Conservation (phyloP, 176 grass and related monocot genomes). For the Hsuehochloa calcarea region DNA sequence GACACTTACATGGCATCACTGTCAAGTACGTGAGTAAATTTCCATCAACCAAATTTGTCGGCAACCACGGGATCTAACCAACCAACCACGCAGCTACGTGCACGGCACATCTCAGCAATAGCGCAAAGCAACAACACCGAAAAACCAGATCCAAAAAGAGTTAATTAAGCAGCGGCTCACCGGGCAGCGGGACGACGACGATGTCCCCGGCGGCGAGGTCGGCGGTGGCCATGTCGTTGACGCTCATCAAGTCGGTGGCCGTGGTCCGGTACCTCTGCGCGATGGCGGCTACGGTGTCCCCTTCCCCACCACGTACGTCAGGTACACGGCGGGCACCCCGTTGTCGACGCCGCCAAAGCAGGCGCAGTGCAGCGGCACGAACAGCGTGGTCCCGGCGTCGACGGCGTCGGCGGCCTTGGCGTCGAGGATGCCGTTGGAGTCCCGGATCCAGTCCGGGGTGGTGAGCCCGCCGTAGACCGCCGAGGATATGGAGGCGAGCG, state of each 20-base stretch:
- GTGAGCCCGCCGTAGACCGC: constrained; percentile 70
- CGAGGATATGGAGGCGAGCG: constrained; percentile 53
- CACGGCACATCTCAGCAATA: background rate
- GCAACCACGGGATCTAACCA: background rate
- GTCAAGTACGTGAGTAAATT: constrained; percentile 1
- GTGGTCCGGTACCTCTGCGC: constrained; percentile 58
- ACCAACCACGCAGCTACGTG: constrained; percentile 11
- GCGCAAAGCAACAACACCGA: constrained; percentile 1
- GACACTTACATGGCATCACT: background rate
- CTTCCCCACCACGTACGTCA: constrained; percentile 59
- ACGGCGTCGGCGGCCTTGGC: constrained; percentile 21
- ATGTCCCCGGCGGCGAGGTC: constrained; percentile 68
- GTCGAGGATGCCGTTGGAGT: constrained; percentile 51
- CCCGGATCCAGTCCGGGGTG: constrained; percentile 70
- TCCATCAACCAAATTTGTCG: constrained; percentile 26
- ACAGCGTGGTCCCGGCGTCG: constrained; percentile 65
- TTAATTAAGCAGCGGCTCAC: constrained; percentile 15
- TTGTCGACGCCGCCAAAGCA: constrained; percentile 77
- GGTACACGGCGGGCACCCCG: constrained; percentile 63
- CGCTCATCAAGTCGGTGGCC: constrained; percentile 62
- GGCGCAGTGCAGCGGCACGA: constrained; percentile 76
- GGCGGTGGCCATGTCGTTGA: constrained; percentile 60
- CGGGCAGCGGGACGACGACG: constrained; percentile 68
- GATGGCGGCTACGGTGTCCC: constrained; percentile 60
- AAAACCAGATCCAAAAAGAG: constrained; percentile 19